phyloP scores from a whole-genome alignment of 140 eudicot genomes.

The Flaveria floridana region DNA sequence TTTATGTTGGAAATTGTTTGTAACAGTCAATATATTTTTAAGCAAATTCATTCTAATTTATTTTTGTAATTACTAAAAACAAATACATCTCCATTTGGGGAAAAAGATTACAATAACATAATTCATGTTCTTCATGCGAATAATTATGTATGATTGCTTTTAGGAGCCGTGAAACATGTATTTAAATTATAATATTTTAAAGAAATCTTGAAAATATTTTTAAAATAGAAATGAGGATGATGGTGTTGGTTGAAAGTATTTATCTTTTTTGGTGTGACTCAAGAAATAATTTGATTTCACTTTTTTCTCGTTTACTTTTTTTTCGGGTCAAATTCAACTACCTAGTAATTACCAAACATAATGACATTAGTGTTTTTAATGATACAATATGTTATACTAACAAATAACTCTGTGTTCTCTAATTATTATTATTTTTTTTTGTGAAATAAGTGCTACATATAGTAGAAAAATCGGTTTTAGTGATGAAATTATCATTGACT shows the following conservation, averaged over 20 bases:
- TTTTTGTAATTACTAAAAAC: too few species aligned
- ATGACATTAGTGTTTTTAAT: neutral
- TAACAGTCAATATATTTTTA: neutral
- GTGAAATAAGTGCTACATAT: too few species aligned
- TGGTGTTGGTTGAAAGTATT: slow-evolving; percentile 44
- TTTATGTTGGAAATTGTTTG: neutral
- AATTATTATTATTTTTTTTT: too few species aligned
- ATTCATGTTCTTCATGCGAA: slow-evolving; percentile 30
- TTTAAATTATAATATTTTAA: slow-evolving; percentile 7
- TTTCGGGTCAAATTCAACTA: slow-evolving; percentile 31
- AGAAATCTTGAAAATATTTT: slow-evolving; percentile 8
- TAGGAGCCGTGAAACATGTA: slow-evolving; percentile 14
- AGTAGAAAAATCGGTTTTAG: too few species aligned
- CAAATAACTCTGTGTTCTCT: too few species aligned
- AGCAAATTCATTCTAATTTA: neutral
- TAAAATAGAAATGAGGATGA: slow-evolving; percentile 30
- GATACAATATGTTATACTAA: neutral
- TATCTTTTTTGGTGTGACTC: slow-evolving; percentile 44
- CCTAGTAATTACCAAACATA: slow-evolving; percentile 5
- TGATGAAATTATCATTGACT: too few species aligned
- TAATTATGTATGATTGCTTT: slow-evolving; percentile 38
- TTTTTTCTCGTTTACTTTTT: slow-evolving; percentile 19
- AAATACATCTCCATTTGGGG: neutral
- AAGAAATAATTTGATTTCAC: slow-evolving; percentile 34
- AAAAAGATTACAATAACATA: slow-evolving; percentile 12